Base-by-base conservation (phyloP, 345 rosid genomes). In the Trapa incisa region DNA sequence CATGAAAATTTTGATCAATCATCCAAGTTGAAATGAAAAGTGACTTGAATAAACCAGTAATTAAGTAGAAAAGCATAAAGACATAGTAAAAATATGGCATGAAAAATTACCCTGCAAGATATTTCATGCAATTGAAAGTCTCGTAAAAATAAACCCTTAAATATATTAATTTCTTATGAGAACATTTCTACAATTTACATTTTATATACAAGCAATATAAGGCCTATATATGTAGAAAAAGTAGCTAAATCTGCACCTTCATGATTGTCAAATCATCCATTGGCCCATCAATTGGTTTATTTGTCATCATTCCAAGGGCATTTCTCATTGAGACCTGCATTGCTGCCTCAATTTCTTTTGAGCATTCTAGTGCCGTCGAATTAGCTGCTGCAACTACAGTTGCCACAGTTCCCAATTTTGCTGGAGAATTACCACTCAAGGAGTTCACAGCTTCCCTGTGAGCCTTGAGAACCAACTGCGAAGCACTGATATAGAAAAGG, bases 261-360 rank as follows among this genome's bases (percentile, higher is more conserved):
- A 95, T 87, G 73, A 95, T 91, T 53, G 96, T 71, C 77, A 89
- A 75, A 76, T 91, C 99, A 79, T 95, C 99, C 86, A 95, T 77
- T 48, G 98, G 96, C 74, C 87, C 94, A 70, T 91, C 99, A 33
- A 70, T 73, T 39, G 85, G 74, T 80, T 74, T 83, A 75, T 74
- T 82, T 67, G 84, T 72, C 36, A 86, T 74, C 66, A 85, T 75
- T 74, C 93, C 93, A 53, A 91, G 75, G 15, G 96, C 87, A 81
- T 84, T 91, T 83, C 96, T 95, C 87, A 91, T 81, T 64, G 96
- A 89, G 58, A 95, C 81, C 81, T 95, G 96, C 97, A 95, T 95
- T 69, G 99, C 96, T 12, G 89, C 92, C 83, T 95, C 95, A 71
- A 95, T 95, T 78, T 95, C 99, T 81, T 84, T 95, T 61, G 99